These are phyloP conservation scores for Cornus controversa DNA, from an alignment of 148 eudicot species.

Conservation along the genomic window DNA sequence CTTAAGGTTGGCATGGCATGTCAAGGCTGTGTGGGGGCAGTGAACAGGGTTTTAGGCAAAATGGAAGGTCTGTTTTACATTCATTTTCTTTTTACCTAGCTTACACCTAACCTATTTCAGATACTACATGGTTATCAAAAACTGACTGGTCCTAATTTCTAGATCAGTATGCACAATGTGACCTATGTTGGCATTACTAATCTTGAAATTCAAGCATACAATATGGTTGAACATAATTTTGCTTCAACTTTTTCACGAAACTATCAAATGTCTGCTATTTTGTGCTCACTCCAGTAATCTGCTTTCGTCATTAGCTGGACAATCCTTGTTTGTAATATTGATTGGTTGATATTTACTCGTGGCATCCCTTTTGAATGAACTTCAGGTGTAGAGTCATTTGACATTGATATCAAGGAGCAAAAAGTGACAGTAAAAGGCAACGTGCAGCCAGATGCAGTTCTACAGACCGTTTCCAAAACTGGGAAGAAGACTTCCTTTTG, in stretches of 20 bases:
- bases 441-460: constrained; percentile 74
- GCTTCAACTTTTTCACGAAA: background rate
- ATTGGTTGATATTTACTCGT: background rate
- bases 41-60: constrained; percentile 74
- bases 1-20: constrained; percentile 93
- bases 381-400: constrained; percentile 76
- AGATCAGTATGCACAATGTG: too few relatives aligned
- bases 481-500: constrained; percentile 80
- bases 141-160: background rate
- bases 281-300: too few relatives aligned
- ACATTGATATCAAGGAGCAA: constrained; percentile 68
- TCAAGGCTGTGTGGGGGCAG: constrained; percentile 88
- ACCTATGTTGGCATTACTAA: background rate
- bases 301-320: too few relatives aligned
- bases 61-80: constrained; percentile 65
- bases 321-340: background rate
- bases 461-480: constrained; percentile 82
- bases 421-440: constrained; percentile 90
- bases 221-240: background rate
- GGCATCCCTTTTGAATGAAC: background rate
- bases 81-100: background rate
- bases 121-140: background rate
- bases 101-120: background rate
- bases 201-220: background rate
- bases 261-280: too few relatives aligned